These are phyloP conservation scores for Phytopythium montanum DNA, from an alignment of 352 stramenopile genomes.

Conservation along the genomic window DNA sequence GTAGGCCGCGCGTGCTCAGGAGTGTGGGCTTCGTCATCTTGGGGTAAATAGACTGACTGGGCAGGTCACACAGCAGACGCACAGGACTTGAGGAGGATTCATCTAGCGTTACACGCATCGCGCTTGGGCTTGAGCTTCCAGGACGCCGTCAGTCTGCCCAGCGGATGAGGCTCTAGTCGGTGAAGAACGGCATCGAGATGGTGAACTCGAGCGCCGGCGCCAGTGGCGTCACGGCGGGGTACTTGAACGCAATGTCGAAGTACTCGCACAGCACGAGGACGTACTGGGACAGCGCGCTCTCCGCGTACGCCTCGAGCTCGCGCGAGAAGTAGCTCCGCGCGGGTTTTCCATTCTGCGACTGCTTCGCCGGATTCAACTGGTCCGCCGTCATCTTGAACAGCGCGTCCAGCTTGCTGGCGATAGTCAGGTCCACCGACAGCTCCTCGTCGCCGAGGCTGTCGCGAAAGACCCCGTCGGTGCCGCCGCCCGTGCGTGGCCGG, in stretches of 20 bases:
- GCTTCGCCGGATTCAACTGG: conserved; percentile 42
- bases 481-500: conserved; percentile 23
- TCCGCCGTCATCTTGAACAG: conserved; percentile 87
- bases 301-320: conserved; percentile 68
- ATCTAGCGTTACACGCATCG: background rate
- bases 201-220: conserved; percentile 80
- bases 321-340: conserved; percentile 45
- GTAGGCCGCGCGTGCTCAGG: background rate
- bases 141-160: too few relatives aligned
- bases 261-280: conserved; percentile 80
- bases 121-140: too few relatives aligned
- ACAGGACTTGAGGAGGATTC: too few relatives aligned
- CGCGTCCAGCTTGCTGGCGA: conserved; percentile 79
- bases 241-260: conserved; percentile 68
- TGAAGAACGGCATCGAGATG: conserved; percentile 64
- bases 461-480: conserved; percentile 57
- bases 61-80: background rate
- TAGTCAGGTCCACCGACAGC: conserved; percentile 76
- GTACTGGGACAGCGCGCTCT: conserved; percentile 72
- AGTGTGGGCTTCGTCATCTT: too few relatives aligned
- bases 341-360: conserved; percentile 1
- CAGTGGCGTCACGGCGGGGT: conserved; percentile 35
- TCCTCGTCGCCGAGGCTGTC: conserved; percentile 77
- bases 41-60: background rate
- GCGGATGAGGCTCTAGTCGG: conserved; percentile 27